Conservation (phyloP, 2,329 filamentous ascomycete species). For the Ophiostoma piceae region DNA sequence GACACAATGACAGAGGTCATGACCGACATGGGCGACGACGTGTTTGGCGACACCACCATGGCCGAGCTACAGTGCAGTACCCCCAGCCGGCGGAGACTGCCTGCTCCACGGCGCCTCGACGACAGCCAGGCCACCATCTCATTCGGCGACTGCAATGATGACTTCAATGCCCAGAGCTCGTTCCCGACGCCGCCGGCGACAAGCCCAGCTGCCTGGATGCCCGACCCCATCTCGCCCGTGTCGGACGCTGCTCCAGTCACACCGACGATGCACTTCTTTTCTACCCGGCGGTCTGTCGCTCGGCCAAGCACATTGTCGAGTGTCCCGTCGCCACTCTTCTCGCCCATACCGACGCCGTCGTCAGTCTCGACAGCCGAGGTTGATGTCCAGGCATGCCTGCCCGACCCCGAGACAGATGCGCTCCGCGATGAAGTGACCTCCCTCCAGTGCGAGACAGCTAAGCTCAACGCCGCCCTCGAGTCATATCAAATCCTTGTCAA, state of each 20-base stretch:
- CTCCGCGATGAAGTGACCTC: slow-evolving; percentile 46
- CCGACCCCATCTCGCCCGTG: not conserved
- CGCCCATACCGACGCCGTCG: not conserved
- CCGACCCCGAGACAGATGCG: slow-evolving; percentile 40
- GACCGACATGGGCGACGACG: slow-evolving; percentile 30
- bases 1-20: slow-evolving; percentile 40
- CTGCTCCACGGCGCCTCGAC: not conserved
- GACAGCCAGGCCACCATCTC: slow-evolving; percentile 31
- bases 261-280: slow-evolving; percentile 20
- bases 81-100: slow-evolving; percentile 36
- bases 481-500: slow-evolving; percentile 42
- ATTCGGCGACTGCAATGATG: slow-evolving; percentile 8
- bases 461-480: slow-evolving; percentile 45
- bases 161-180: slow-evolving; percentile 31
- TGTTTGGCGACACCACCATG: slow-evolving; percentile 48
- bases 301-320: not conserved
- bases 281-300: not conserved
- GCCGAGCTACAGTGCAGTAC: slow-evolving; percentile 50
- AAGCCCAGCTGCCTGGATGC: slow-evolving; percentile 38
- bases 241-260: slow-evolving; percentile 3
- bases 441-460: slow-evolving; percentile 45
- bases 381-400: slow-evolving; percentile 40
- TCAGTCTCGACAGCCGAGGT: slow-evolving; percentile 26
- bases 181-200: slow-evolving; percentile 54
- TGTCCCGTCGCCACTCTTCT: not conserved